Base-by-base conservation (phyloP, 2,329 filamentous ascomycete genomes). In the Arthrobotrys megalospora region DNA sequence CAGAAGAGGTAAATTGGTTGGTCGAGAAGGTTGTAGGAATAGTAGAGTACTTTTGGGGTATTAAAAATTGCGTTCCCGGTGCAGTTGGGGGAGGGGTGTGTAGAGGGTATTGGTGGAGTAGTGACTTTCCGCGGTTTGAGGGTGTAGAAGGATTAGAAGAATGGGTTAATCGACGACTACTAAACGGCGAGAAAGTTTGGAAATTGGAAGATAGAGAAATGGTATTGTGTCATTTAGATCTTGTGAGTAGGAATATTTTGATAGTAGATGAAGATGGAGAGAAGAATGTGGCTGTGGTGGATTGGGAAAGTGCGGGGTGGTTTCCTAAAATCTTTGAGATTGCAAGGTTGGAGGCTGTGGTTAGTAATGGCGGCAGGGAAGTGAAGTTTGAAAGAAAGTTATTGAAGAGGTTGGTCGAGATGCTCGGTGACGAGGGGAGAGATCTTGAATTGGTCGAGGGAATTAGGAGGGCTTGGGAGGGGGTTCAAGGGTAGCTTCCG, bases 251-350 rank as follows among this genome's bases (percentile, higher is more conserved):
- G 32, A 70, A 62, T 43, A 41, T 62, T 6, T 32, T 52, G 21
- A 16, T 63, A 45, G 34, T 41, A 6, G 67, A 34, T 12, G 47
- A 24, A 14, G 12, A 34, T 43, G 41, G 19, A 3, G 36, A 14
- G 28, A 47, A 32, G 36, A 21, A 19, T 12, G 12, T 68, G n/a
- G 34, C 45, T 12, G 16, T 69, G 16, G 7, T 69, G 28, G 52
- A 60, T 41, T 69, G 66, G 66, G 43, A 63, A 12, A 63, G 28
- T 19, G 66, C 36, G 14, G 66, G 53, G 21, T 70, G 64, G 64
- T 63, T 62, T 63, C 66, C 66, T 12, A 62, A 43, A 14, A 24
- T n/a, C 10, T 62, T 69, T 50, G 52, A 67, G 34, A 16, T 55
- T 16, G 64, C 64, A 47, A 38, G 53, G 21, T 52, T 70, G 53